Percentiles rank a stretch among this genome's conserved stretches.
phyloP scores from a whole-genome alignment of 768 basidiomycete genomes.

The Coprinopsis strossmayeri region DNA sequence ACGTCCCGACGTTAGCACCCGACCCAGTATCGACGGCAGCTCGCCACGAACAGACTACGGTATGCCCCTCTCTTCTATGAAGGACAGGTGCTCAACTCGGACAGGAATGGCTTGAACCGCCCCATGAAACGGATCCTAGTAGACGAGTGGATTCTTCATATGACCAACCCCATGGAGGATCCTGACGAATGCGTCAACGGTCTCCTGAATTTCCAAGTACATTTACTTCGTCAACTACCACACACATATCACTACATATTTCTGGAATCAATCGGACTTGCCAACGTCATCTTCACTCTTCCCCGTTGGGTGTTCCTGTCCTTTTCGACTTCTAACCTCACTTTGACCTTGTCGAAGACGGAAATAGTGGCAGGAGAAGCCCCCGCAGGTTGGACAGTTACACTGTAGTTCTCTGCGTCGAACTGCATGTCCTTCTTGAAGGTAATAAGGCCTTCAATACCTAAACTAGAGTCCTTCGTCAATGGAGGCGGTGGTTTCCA shows the following conservation, averaged over 20 bases:
- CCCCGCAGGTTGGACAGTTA: constrained; percentile 51
- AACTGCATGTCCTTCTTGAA: constrained; percentile 89
- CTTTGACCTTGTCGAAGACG: constrained; percentile 90
- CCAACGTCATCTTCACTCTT: constrained; percentile 78
- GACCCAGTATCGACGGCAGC: constrained; percentile 16
- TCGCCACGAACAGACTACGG: constrained; percentile 22
- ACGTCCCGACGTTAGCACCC: constrained; percentile 28
- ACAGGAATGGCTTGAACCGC: constrained; percentile 2
- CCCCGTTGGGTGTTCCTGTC: constrained; percentile 91
- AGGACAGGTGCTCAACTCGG: neutral
- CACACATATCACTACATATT: constrained; percentile 22
- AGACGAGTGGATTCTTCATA: constrained; percentile 3
- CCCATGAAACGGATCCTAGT: constrained; percentile 3
- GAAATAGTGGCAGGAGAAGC: constrained; percentile 53
- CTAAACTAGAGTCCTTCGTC: constrained; percentile 48
- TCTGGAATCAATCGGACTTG: constrained; percentile 56
- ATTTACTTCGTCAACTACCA: neutral
- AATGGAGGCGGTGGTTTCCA: neutral
- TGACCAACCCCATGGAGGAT: neutral
- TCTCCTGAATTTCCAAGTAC: too few relatives aligned
- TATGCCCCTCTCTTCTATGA: constrained; percentile 11
- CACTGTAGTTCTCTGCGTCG: constrained; percentile 85
- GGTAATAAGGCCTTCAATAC: constrained; percentile 89
- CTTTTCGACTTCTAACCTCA: constrained; percentile 91
- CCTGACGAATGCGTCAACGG: too few relatives aligned